Percentiles rank a stretch among this genome's conserved stretches.
Evolutionary conservation across 2,329 filamentous ascomycete genomes (phyloP).

Genomic region (Pseudocercospora macadamiae): DNA sequence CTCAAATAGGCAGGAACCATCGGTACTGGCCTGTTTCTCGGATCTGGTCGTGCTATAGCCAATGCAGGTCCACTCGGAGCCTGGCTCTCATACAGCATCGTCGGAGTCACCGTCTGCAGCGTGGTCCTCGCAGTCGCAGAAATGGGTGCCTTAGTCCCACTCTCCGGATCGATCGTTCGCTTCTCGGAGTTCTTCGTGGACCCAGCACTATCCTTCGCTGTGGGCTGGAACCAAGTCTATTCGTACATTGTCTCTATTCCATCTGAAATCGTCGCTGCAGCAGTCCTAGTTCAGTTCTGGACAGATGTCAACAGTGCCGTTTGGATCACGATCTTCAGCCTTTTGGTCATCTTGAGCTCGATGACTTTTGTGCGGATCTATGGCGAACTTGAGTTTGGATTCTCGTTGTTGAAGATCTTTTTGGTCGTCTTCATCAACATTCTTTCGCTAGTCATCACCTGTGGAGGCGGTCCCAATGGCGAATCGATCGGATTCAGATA

Average conservation of each 20-base stretch:
- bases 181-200: constrained; percentile 25
- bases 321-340: constrained; percentile 22
- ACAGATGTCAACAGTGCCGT: constrained; percentile 18
- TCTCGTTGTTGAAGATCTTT: constrained; percentile 26
- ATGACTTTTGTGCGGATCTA: constrained; percentile 22
- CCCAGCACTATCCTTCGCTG: constrained; percentile 20
- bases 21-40: constrained; percentile 43
- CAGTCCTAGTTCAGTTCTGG: constrained; percentile 21
- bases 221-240: constrained; percentile 22
- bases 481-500: constrained; percentile 24
- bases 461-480: constrained; percentile 22
- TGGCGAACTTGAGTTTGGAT: constrained; percentile 27
- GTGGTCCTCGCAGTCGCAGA: constrained; percentile 23
- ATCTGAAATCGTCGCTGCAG: constrained; percentile 21
- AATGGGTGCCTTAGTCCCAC: constrained; percentile 22
- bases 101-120: constrained; percentile 18
- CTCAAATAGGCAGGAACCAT: constrained; percentile 39
- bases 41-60: constrained; percentile 40
- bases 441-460: constrained; percentile 27
- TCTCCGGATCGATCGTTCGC: constrained; percentile 18
- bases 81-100: constrained; percentile 20
- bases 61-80: constrained; percentile 37
- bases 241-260: constrained; percentile 20
- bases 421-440: constrained; percentile 29
- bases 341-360: constrained; percentile 16